A percentile compares a stretch with the other conserved stretches of the same genome.
Evolutionary conservation across 164 flowering plant genomes (phyloP).

Genomic region (Vitis cinerea): DNA sequence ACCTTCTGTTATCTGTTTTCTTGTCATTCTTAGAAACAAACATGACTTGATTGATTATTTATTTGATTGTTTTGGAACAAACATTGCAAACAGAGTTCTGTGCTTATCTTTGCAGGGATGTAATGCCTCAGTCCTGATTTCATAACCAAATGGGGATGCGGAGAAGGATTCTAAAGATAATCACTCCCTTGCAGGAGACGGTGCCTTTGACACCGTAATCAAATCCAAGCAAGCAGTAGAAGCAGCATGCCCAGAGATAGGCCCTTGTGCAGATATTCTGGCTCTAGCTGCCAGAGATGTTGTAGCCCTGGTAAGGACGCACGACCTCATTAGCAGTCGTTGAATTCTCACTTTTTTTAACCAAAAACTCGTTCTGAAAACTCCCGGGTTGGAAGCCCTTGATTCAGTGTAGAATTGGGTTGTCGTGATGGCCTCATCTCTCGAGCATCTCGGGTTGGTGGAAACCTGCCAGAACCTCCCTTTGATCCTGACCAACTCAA

Average conservation of each 20-base stretch:
- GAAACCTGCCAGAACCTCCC: conserved; percentile 60
- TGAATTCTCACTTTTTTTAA: conserved; percentile 10
- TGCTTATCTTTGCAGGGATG: conserved; percentile 50
- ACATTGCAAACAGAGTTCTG: not conserved
- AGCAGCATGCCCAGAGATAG: conserved; percentile 17
- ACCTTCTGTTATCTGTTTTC: no score
- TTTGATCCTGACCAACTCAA: conserved; percentile 39
- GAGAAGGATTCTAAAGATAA: conserved; percentile 71
- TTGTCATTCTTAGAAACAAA: no score
- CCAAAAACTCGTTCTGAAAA: conserved; percentile 1
- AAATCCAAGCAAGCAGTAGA: conserved; percentile 74
- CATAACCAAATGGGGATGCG: conserved; percentile 63
- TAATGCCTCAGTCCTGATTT: conserved; percentile 70
- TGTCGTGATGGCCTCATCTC: conserved; percentile 67
- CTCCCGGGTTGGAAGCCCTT: conserved; percentile 61
- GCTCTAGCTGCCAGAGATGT: conserved; percentile 15
- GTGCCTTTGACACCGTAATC: conserved; percentile 65
- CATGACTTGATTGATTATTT: no score
- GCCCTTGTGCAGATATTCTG: conserved; percentile 17
- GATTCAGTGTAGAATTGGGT: conserved; percentile 65
- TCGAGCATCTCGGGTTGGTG: conserved; percentile 54
- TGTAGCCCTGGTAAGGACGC: conserved; percentile 11
- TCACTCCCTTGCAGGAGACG: conserved; percentile 77
- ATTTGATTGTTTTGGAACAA: no score
- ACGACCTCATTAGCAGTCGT: conserved; percentile 4